Evolutionary conservation across 805 yeast genomes (phyloP).

Genomic region (Cyberlindnera mycetangii): DNA sequence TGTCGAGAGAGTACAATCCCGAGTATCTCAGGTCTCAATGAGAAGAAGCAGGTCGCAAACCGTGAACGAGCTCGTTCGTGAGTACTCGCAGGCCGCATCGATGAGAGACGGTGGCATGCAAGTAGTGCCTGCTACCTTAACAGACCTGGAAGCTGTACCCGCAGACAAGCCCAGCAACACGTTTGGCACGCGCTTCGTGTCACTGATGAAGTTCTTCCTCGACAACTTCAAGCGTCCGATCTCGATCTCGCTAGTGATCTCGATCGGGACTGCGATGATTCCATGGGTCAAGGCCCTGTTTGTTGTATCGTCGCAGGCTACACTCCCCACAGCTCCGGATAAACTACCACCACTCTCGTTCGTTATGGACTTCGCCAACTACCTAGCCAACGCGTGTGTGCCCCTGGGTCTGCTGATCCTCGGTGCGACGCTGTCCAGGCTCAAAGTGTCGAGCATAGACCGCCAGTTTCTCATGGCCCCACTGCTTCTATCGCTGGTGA

Average conservation of each 20-base stretch:
- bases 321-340: conserved; percentile 80
- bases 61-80: conserved; percentile 44
- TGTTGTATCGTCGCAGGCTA: conserved; percentile 41
- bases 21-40: conserved; percentile 11
- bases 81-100: conserved; percentile 35
- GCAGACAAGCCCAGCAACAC: neutral
- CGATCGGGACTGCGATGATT: conserved; percentile 71
- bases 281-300: conserved; percentile 85
- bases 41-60: conserved; percentile 30
- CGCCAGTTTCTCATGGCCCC: conserved; percentile 43
- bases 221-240: conserved; percentile 70
- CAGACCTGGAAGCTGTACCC: conserved; percentile 19
- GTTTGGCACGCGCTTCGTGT: conserved; percentile 1
- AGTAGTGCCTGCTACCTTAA: conserved; percentile 21
- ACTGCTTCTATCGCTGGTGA: conserved; percentile 48
- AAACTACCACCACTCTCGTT: conserved; percentile 80
- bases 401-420: conserved; percentile 82
- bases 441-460: conserved; percentile 51
- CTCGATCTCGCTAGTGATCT: conserved; percentile 62
- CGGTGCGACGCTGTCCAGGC: conserved; percentile 87
- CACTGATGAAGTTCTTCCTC: conserved; percentile 30
- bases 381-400: conserved; percentile 85
- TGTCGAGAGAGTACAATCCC: conserved; percentile 15
- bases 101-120: conserved; percentile 16
- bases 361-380: conserved; percentile 73